phyloP scores from a whole-genome alignment of 805 yeast genomes.

The Lachancea kluyveri region DNA sequence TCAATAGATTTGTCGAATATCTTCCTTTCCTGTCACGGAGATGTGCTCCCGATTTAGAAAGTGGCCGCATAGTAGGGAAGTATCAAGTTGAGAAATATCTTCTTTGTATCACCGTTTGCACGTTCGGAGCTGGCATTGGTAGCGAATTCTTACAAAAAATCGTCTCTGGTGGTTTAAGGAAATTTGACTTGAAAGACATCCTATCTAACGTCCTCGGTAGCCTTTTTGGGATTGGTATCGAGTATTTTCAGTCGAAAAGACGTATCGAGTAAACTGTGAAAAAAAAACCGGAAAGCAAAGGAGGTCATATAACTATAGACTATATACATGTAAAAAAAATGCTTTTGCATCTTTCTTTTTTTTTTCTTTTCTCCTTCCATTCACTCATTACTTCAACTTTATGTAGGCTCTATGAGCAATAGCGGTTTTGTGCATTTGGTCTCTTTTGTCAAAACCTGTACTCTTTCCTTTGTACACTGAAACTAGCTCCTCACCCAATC shows the following conservation, averaged over 20 bases:
- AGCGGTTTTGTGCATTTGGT: slow-evolving; percentile 78
- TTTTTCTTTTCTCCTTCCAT: slow-evolving; percentile 3
- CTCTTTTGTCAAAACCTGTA: slow-evolving; percentile 77
- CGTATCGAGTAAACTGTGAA: no score
- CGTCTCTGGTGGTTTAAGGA: slow-evolving; percentile 31
- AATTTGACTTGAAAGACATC: slow-evolving; percentile 47
- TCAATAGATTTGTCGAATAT: neutral
- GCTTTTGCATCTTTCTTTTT: neutral
- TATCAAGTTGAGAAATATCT: slow-evolving; percentile 16
- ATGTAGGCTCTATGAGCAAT: slow-evolving; percentile 82
- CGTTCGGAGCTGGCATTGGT: slow-evolving; percentile 39
- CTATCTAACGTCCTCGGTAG: slow-evolving; percentile 30
- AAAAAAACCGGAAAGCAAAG: no score
- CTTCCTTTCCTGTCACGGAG: neutral
- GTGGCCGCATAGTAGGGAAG: no score
- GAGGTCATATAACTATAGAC: no score
- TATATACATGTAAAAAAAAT: neutral
- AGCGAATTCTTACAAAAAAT: slow-evolving; percentile 46
- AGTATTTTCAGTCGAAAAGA: slow-evolving; percentile 8
- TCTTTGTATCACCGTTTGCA: slow-evolving; percentile 38
- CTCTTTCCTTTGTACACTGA: slow-evolving; percentile 73
- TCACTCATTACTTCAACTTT: slow-evolving; percentile 32
- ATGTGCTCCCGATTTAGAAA: no score
- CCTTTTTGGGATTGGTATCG: slow-evolving; percentile 16
- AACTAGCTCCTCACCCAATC: slow-evolving; percentile 85